Base-by-base conservation (phyloP, 148 eudicot genomes). In the Dianthus caryophyllus region DNA sequence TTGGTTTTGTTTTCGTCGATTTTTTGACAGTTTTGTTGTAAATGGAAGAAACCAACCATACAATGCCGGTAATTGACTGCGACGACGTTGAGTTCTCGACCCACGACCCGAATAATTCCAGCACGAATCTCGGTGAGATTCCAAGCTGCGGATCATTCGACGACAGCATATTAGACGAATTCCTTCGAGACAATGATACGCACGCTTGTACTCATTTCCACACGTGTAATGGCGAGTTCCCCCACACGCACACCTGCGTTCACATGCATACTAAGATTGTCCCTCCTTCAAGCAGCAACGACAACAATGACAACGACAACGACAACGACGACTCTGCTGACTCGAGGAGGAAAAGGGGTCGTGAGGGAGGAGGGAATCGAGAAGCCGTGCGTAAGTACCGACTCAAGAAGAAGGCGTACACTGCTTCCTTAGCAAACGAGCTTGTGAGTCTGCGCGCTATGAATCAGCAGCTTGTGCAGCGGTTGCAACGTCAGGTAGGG, bases 331-430 rank as follows among this genome's bases (percentile, higher is more conserved):
- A 91, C 63, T 81, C 83, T 25, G 80, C 84, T 2, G 90, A 87
- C 67, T 85, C 90, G 66, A 70, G 18, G 88, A 75, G 16, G 77
- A 77, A 86, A 1, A 36, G 59, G 71, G 96, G 84, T 1, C 81
- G 92, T 13, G 52, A 61, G 69, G 6, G 47, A 36, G 64, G 64
- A 11, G 64, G 64, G 25, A 88, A 91, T 56, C 83, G 84, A 33
- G 97, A 85, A 77, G 97, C 97, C 0, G 96, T 91, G 56, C 79
- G 90, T 8, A 91, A 88, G 79, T 91, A 91, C 47, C 88, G 97
- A 22, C 85, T 86, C 73, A 88, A 88, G 82, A 88, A 88, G 84
- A 91, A 91, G 71, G 97, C 97, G 5, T 76, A 82, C 9, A 64
- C 88, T 6, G 88, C 90, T 5, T 88, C 86, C 0, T 73, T 91